These are phyloP conservation scores for Xylaria sp. DNA, from an alignment of 2,329 filamentous ascomycete species.

Conservation along the genomic window DNA sequence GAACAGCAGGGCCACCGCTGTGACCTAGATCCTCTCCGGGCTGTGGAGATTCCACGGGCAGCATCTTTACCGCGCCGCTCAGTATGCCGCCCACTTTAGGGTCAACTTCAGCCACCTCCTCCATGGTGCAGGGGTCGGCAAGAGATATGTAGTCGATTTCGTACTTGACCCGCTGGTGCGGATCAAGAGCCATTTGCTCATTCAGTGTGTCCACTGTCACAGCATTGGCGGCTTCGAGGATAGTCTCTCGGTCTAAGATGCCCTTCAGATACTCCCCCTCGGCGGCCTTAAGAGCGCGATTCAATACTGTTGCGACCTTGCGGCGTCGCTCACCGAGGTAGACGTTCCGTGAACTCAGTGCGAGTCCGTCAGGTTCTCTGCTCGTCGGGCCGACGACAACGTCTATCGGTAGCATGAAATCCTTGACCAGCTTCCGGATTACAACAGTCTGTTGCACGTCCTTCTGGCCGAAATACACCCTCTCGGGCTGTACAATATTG, in stretches of 20 bases:
- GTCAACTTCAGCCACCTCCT: conserved; percentile 80
- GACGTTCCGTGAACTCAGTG: conserved; percentile 92
- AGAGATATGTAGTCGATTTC: conserved; percentile 94
- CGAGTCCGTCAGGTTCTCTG: conserved; percentile 83
- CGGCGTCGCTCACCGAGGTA: conserved; percentile 85
- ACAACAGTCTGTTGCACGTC: conserved; percentile 96
- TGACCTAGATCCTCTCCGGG: conserved; percentile 81
- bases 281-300: conserved; percentile 74
- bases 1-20: conserved; percentile 77
- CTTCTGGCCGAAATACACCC: conserved; percentile 95
- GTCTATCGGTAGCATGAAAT: conserved; percentile 83
- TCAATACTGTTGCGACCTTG: conserved; percentile 76
- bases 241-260: conserved; percentile 66
- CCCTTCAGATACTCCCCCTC: conserved; percentile 71
- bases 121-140: conserved; percentile 84
- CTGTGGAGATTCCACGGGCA: conserved; percentile 77
- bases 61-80: conserved; percentile 91
- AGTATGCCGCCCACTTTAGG: conserved; percentile 79
- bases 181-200: conserved; percentile 70
- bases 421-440: conserved; percentile 84
- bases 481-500: conserved; percentile 81
- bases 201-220: conserved; percentile 66
- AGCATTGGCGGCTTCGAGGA: conserved; percentile 77
- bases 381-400: conserved; percentile 80
- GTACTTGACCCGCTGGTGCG: conserved; percentile 73